Base-by-base conservation (phyloP, 1,284 basidiomycete genomes). In the Cerrena zonata region DNA sequence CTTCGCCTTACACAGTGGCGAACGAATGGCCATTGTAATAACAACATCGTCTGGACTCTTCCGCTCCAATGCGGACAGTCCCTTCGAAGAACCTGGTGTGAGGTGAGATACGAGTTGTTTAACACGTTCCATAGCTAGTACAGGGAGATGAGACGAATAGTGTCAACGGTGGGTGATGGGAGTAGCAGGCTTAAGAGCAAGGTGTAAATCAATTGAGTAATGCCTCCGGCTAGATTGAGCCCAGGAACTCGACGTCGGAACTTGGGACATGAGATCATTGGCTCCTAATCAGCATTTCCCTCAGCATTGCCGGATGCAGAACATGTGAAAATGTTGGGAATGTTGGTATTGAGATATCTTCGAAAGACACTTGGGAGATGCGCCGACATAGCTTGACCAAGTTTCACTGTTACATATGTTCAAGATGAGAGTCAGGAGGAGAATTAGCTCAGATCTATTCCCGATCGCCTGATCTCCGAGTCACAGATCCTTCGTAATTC, bases 21-120 rank as follows among this genome's bases (percentile, higher is more conserved):
- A 86, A 21, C 89, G 80, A 57, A 85, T 80, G 50, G 88, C 85
- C 72, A 86, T 77, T 2, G 86, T 89, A 56, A 91, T 81, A 61
- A 91, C 89, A 7, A 91, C 83, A 74, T 89, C 87, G 56, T 88
- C 78, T 2, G 79, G 78, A 47, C 66, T 74, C 65, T 86, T 83
- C 36, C 66, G 68, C 54, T 80, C 70, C 43, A 88, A 69, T 15
- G 73, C 71, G 26, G 71, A 66, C 4, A 77, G 62, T 21, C 77
- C 78, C 43, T 59, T 67, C 4, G 66, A 61, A 2, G 75, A 58
- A 1, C 58, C 60, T 5, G 69, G 63, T 19, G 71, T 63, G 49
- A 86, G 66, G 58, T 86, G 85, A 47, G 80, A 78, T 40, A 79
- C 77, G 38, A 88, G 69, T 62, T 86, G 82, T 61, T 76, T 80